These are phyloP conservation scores for Candida pseudofarinosa DNA, from an alignment of 805 yeast genomes.

Conservation along the genomic window DNA sequence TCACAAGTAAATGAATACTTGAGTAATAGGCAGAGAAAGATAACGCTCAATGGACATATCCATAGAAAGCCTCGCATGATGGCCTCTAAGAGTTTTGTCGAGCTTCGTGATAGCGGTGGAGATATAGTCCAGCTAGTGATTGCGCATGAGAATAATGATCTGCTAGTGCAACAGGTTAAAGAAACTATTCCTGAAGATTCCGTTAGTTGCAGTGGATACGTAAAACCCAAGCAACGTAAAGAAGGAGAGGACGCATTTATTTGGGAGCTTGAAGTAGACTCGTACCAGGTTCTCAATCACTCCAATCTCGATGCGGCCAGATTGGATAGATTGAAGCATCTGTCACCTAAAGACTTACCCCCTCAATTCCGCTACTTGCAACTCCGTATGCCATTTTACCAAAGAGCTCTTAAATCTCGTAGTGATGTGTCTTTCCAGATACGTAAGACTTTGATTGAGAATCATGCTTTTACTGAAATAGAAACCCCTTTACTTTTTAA, in stretches of 20 bases:
- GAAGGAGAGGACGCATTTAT: slow-evolving; percentile 13
- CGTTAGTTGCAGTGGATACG: slow-evolving; percentile 57
- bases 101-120: slow-evolving; percentile 71
- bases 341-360: slow-evolving; percentile 56
- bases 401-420: slow-evolving; percentile 52
- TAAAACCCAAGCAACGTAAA: slow-evolving; percentile 31
- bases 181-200: slow-evolving; percentile 69
- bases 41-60: slow-evolving; percentile 79
- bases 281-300: slow-evolving; percentile 55
- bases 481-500: slow-evolving; percentile 93
- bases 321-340: slow-evolving; percentile 53
- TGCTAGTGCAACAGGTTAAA: slow-evolving; percentile 31
- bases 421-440: slow-evolving; percentile 49
- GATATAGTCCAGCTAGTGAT: slow-evolving; percentile 48
- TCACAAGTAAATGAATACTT: slow-evolving; percentile 9
- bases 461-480: slow-evolving; percentile 63
- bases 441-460: slow-evolving; percentile 35
- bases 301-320: slow-evolving; percentile 67
- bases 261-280: slow-evolving; percentile 58
- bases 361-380: slow-evolving; percentile 80
- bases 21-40: slow-evolving; percentile 13
- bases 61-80: slow-evolving; percentile 68
- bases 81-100: slow-evolving; percentile 69
- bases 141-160: background rate
- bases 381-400: slow-evolving; percentile 57